Evolutionary conservation across 2,329 filamentous ascomycete species (phyloP).

Genomic region (Fusarium sp.): DNA sequence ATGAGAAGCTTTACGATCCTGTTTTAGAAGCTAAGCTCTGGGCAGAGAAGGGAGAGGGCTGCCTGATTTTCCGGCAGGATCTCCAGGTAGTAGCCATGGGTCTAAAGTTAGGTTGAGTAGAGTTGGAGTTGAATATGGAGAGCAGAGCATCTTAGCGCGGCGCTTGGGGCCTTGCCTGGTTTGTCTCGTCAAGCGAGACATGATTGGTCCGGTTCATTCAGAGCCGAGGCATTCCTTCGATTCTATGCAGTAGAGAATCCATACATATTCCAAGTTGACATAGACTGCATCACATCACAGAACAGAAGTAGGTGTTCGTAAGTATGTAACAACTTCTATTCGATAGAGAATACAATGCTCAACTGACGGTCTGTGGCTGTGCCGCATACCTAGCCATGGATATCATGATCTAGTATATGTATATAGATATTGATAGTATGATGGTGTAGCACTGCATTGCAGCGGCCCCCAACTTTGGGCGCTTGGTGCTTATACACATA

Average conservation of each 20-base stretch:
- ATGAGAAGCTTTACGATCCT: neutral
- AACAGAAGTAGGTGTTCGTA: neutral
- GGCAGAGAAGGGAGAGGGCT: neutral
- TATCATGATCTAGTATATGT: conserved; percentile 9
- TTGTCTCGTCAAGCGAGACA: neutral
- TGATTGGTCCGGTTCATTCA: conserved; percentile 32
- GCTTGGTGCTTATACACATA: conserved; percentile 16
- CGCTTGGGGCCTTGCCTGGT: neutral
- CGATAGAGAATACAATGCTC: conserved; percentile 2
- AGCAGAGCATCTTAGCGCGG: neutral
- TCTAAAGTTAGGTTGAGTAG: conserved; percentile 1
- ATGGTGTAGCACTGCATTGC: conserved; percentile 29
- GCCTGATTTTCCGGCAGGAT: conserved; percentile 2
- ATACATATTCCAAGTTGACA: neutral
- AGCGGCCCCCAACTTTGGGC: conserved; percentile 17
- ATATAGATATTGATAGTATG: conserved; percentile 23
- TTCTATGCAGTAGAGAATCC: neutral
- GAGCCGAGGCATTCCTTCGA: conserved; percentile 29
- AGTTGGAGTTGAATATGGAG: neutral
- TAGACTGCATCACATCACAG: neutral
- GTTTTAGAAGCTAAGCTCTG: conserved; percentile 1
- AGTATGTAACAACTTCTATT: conserved; percentile 2
- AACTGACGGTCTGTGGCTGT: conserved; percentile 21
- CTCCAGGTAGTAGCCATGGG: neutral
- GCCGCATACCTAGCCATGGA: conserved; percentile 6